These are phyloP conservation scores for Saccharomycopsis selenospora DNA, from an alignment of 805 yeast genomes.

Conservation along the genomic window DNA sequence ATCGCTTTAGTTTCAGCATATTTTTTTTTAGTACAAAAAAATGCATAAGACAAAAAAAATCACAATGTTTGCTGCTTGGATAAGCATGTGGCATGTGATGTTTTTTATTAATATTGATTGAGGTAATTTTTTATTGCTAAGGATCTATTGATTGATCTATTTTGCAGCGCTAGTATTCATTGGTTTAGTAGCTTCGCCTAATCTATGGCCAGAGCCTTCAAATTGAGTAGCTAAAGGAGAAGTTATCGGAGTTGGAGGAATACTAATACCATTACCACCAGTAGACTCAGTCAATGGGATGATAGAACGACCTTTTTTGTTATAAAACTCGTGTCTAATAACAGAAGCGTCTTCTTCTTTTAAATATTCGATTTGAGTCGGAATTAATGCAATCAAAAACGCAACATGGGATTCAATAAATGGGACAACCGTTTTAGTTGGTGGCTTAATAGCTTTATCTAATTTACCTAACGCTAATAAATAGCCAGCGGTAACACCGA, in stretches of 20 bases:
- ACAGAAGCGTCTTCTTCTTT: constrained; percentile 53
- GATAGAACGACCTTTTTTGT: constrained; percentile 6
- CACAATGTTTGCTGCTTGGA: too few species aligned
- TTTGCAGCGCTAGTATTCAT: neutral
- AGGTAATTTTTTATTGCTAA: too few species aligned
- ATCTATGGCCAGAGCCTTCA: constrained; percentile 15
- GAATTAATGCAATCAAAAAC: constrained; percentile 44
- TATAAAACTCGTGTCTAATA: constrained; percentile 29
- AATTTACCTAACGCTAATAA: constrained; percentile 52
- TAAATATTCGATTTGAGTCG: constrained; percentile 46
- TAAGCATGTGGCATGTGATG: too few species aligned
- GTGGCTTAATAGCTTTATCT: constrained; percentile 53
- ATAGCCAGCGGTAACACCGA: constrained; percentile 63
- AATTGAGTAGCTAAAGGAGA: constrained; percentile 4
- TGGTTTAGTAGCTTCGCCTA: constrained; percentile 1
- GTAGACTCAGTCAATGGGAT: constrained; percentile 19
- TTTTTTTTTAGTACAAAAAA: too few species aligned
- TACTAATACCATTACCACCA: neutral
- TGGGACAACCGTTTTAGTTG: constrained; percentile 48
- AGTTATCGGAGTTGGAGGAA: constrained; percentile 15
- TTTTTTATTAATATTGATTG: too few species aligned
- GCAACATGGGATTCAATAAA: constrained; percentile 55
- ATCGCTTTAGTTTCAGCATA: too few species aligned
- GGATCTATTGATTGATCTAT: too few species aligned
- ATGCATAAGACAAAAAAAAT: too few species aligned